Evolutionary conservation across 164 flowering plant genomes (phyloP).

Genomic region (Pachysandra terminalis): DNA sequence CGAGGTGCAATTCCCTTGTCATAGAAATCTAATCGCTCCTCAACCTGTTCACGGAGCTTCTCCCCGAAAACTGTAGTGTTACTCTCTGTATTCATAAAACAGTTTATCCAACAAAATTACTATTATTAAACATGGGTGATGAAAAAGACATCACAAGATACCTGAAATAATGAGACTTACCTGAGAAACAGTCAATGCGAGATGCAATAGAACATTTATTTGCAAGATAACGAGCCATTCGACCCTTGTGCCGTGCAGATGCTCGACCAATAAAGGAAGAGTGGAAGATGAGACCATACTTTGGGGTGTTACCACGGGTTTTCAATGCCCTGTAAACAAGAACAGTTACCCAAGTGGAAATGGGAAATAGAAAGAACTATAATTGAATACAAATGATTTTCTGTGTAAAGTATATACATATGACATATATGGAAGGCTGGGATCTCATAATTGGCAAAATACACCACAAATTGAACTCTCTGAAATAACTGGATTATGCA

Average conservation of each 20-base stretch:
- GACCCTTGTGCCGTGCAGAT: conserved; percentile 85
- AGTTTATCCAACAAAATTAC: not conserved
- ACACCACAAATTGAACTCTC: too few species aligned
- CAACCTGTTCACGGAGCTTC: conserved; percentile 91
- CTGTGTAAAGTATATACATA: too few species aligned
- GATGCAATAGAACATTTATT: too few species aligned
- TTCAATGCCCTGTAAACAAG: conserved; percentile 69
- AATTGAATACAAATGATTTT: too few species aligned
- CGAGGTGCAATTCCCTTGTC: conserved; percentile 97
- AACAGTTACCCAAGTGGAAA: not conserved
- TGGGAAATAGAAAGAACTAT: too few species aligned
- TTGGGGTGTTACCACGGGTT: too few species aligned
- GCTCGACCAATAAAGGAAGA: conserved; percentile 98
- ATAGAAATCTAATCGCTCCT: too few species aligned
- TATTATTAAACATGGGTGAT: not conserved
- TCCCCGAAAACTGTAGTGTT: conserved; percentile 74
- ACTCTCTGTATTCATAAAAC: conserved; percentile 35
- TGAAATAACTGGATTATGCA: too few species aligned
- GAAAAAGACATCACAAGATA: not conserved
- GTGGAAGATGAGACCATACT: conserved; percentile 95
- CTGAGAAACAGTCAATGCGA: conserved; percentile 89
- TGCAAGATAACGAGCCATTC: too few species aligned
- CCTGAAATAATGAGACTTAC: conserved; percentile 25
- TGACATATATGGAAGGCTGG: too few species aligned
- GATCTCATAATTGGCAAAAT: too few species aligned